phyloP scores from a whole-genome alignment of 768 basidiomycete species.

The Lactifluus subvellereus region DNA sequence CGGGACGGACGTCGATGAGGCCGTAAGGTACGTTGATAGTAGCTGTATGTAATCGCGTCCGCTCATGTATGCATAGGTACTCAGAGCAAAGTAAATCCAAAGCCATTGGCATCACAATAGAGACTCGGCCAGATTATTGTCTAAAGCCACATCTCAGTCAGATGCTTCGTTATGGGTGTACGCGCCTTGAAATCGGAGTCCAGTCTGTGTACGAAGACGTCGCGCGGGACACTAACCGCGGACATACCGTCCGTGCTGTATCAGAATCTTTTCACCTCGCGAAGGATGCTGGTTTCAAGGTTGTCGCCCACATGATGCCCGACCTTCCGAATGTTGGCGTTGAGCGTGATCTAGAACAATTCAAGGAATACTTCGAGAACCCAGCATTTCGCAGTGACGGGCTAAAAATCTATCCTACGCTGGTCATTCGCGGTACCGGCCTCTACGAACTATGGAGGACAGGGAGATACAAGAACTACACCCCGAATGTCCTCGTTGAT shows the following conservation, averaged over 20 bases:
- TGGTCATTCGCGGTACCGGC: constrained; percentile 96
- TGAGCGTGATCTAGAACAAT: constrained; percentile 96
- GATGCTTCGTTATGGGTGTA: constrained; percentile 99
- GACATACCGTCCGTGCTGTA: constrained; percentile 96
- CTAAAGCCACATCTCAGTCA: constrained; percentile 94
- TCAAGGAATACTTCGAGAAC: constrained; percentile 99
- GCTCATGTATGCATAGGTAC: constrained; percentile 45
- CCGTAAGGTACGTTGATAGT: constrained; percentile 57
- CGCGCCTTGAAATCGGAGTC: constrained; percentile 95
- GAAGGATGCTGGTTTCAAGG: constrained; percentile 99
- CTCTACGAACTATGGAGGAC: constrained; percentile 95
- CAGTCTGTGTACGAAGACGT: constrained; percentile 99
- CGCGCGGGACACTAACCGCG: constrained; percentile 96
- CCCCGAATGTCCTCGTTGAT: constrained; percentile 96
- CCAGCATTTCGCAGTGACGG: constrained; percentile 96
- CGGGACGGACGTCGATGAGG: constrained; percentile 90
- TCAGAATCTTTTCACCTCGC: constrained; percentile 96
- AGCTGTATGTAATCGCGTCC: background rate
- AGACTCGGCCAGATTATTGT: constrained; percentile 98
- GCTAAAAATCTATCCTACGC: constrained; percentile 95
- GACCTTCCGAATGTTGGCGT: constrained; percentile 97
- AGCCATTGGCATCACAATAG: constrained; percentile 98
- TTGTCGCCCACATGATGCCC: constrained; percentile 99
- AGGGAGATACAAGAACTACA: constrained; percentile 98
- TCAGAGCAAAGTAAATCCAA: constrained; percentile 98